Percentiles rank a stretch among this genome's conserved stretches.
Evolutionary conservation across 2,329 filamentous ascomycete genomes (phyloP).

Genomic region (Chrysoporthe cubensis): DNA sequence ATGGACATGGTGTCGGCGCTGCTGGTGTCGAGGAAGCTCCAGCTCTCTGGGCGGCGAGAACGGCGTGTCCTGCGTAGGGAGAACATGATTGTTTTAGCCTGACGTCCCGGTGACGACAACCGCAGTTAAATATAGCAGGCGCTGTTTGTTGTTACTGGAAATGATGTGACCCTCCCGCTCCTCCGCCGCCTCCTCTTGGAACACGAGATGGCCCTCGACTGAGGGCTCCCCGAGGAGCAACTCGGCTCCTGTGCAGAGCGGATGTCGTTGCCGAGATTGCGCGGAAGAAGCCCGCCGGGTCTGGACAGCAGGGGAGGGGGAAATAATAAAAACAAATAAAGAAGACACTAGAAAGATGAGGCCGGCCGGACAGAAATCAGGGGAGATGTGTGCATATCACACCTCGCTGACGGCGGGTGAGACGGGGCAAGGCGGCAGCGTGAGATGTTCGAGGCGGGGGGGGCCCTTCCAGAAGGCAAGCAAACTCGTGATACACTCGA

Average conservation of each 20-base stretch:
- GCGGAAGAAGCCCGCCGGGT: conserved; percentile 12
- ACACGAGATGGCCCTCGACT: conserved; percentile 6
- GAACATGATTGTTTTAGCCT: conserved; percentile 27
- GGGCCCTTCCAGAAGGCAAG: conserved; percentile 5
- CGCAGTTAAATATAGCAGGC: conserved; percentile 4
- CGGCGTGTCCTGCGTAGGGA: conserved; percentile 25
- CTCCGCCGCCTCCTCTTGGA: background rate
- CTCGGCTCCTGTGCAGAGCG: conserved; percentile 18
- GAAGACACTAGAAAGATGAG: conserved; percentile 13
- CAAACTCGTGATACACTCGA: conserved; percentile 19
- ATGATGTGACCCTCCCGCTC: background rate
- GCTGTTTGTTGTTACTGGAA: background rate
- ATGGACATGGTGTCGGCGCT: conserved; percentile 26
- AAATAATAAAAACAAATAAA: background rate
- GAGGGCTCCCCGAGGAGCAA: conserved; percentile 21
- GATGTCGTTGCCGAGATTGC: conserved; percentile 16
- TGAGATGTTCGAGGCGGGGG: background rate
- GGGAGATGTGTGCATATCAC: conserved; percentile 24
- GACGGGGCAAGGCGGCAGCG: conserved; percentile 1
- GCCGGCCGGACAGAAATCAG: conserved; percentile 20
- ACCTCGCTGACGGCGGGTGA: conserved; percentile 14
- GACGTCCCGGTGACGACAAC: background rate
- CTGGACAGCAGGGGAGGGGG: conserved; percentile 5
- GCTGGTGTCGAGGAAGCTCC: conserved; percentile 19
- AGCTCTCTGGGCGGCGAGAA: conserved; percentile 22